Evolutionary conservation across 257 asterid genomes (phyloP).

Genomic region (Capsicum pubescens): DNA sequence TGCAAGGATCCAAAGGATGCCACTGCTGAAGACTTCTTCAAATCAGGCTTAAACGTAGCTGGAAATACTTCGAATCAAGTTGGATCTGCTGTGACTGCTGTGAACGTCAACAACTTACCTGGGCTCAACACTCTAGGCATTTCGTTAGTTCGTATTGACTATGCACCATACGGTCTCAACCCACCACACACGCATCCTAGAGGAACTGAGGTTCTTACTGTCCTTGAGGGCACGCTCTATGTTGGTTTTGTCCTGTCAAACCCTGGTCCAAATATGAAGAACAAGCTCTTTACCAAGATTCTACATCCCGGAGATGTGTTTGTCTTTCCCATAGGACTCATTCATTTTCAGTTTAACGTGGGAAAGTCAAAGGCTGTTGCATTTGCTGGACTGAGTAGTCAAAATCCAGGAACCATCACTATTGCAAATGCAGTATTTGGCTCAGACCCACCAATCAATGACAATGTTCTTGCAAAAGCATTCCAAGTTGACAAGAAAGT

Average conservation of each 20-base stretch:
- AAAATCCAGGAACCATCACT: conserved; percentile 8
- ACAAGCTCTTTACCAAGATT: background rate
- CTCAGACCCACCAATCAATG: conserved; percentile 16
- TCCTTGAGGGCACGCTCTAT: background rate
- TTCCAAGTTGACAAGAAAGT: conserved; percentile 4
- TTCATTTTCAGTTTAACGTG: background rate
- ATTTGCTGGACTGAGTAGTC: background rate
- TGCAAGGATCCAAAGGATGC: conserved; percentile 1
- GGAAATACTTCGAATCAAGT: background rate
- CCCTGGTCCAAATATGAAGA: conserved; percentile 24
- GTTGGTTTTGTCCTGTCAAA: background rate
- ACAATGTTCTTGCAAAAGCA: background rate
- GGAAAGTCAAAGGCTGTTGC: background rate
- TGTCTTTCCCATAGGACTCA: background rate
- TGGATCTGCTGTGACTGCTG: background rate
- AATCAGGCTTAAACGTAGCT: background rate
- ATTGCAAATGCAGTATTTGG: conserved; percentile 9
- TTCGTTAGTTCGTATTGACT: conserved; percentile 2
- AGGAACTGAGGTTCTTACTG: background rate
- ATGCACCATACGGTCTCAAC: conserved; percentile 7
- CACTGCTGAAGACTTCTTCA: background rate
- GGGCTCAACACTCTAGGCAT: conserved; percentile 12
- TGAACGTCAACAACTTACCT: background rate
- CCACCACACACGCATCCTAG: background rate
- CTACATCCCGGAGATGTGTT: conserved; percentile 15